Evolutionary conservation across 2,329 filamentous ascomycete species (phyloP), one percentile per base, ranked within the genome.

Genomic region (Periconia macrospinosa): DNA sequence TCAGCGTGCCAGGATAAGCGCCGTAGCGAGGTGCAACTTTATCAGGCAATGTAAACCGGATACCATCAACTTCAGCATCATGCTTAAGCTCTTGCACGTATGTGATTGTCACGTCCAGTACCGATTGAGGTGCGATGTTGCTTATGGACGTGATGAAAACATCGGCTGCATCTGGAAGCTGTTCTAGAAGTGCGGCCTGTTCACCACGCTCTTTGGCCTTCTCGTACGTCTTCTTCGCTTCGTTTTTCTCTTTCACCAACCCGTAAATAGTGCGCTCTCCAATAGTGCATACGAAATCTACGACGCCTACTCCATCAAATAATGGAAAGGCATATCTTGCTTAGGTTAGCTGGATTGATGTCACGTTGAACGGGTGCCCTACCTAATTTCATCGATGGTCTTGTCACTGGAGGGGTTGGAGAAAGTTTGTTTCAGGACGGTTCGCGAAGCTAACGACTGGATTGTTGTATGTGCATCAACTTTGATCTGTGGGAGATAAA

Each of bases 81-180:
- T 89, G 85, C 70, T 88, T 88, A 49, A 90, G 77, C 67, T 91
- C 87, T 3, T 84, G 84, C 3, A 89, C 75, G 55, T 88, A 90
- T 0, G 77, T 82, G 49, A 90, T 82, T 13, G 86, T 79, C 2
- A 90, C 81, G 3, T 77, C 66, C 30, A 89, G 72, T 20, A 76
- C 79, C 17, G 79, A 78, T 0, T 76, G 78, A 0, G 81, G 76
- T 0, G 85, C 83, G 1, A 90, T 79, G 58, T 89, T 89, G 19
- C 86, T 86, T 1, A 91, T 72, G 0, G 79, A 83, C 0, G 86
- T 86, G 6, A 79, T 83, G 65, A 90, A 91, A 33, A 88, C 81
- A 62, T 90, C 87, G 2, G 81, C 76, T 1, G 83, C 78, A 20
- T 80, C 72, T 0, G 78, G 75, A 0, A 83, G 75, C 63, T 87